Evolutionary conservation across 352 stramenopile species (phyloP), one percentile per base, ranked within the genome.

Genomic region (Phytophthora chlamydospora): DNA sequence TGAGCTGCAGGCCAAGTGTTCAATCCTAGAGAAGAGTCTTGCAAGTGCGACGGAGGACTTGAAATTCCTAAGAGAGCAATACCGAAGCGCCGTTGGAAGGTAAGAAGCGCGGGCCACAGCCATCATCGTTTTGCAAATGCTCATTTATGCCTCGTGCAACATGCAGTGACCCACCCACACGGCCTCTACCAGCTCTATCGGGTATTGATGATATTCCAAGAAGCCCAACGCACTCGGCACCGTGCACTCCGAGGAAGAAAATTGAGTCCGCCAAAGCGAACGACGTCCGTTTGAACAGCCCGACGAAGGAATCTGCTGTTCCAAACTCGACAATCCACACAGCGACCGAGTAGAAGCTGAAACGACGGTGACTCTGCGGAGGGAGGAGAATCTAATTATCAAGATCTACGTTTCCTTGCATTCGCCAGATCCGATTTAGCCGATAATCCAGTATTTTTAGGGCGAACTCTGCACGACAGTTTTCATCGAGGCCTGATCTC

Each of bases 1-100:
- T 44, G 78, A 91, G 11, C 54, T 95, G 21, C 68, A 91, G 39
- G 54, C 67, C 1, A 85, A 89, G 49, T 89, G 78, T 52, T 43
- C 24, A 19, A 45, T 75, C 44, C 55, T 88, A n/a, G 73, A 81
- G 46, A 70, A 73, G 16, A 67, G 54, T n/a, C 66, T 94, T 1
- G 61, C 67, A 9, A 71, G 31, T 16, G 47, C 63, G 2, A 75
- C 76, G 8, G 64, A 74, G 3, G 77, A 90, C 39, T 44, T 92
- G 10, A 58, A 65, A 38, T 88, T 75, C 53, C 41, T 92, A 7
- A 76, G 67, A 24, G 46, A 82, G 43, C 71, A 78, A n/a, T 94
- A 85, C 36, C 75, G 76, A 11, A 45, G 16, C 2, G 51, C 68
- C 3, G 77, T 85, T 4, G 79, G 78, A 21, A 85, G 80, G 84